Percentiles rank a stretch among this genome's conserved stretches.
phyloP scores from a whole-genome alignment of 768 basidiomycete genomes.

The Pholiota molesta region DNA sequence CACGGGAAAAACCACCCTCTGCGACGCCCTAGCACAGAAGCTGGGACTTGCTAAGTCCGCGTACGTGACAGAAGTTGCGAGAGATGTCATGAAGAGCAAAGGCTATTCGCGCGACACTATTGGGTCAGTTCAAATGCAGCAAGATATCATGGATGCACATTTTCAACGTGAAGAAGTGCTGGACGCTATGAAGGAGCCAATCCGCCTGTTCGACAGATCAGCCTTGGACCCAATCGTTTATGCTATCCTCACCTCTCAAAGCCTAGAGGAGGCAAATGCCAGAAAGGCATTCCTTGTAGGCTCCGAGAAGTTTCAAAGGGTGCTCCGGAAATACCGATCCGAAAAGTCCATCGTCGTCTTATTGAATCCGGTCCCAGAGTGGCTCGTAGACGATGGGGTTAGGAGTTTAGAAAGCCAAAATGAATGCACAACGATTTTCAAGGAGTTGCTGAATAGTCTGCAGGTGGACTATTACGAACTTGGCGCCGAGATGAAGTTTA shows the following conservation, averaged over 20 bases:
- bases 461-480: constrained; percentile 48
- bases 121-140: constrained; percentile 59
- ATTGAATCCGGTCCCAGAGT: constrained; percentile 56
- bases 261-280: constrained; percentile 36
- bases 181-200: constrained; percentile 15
- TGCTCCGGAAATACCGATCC: constrained; percentile 44
- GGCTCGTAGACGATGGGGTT: constrained; percentile 67
- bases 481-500: constrained; percentile 44
- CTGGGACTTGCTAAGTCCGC: constrained; percentile 39
- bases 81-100: constrained; percentile 52
- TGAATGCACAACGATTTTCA: constrained; percentile 41
- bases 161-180: constrained; percentile 43
- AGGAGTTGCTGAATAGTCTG: constrained; percentile 40
- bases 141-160: constrained; percentile 62
- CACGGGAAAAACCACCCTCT: constrained; percentile 73
- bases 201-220: constrained; percentile 65
- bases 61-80: constrained; percentile 64
- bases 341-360: constrained; percentile 51
- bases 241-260: constrained; percentile 48
- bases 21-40: constrained; percentile 48
- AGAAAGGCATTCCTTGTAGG: constrained; percentile 38
- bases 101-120: constrained; percentile 59
- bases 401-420: constrained; percentile 55
- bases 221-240: constrained; percentile 69
- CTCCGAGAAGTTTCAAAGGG: constrained; percentile 41